Evolutionary conservation across 1,284 basidiomycete genomes (phyloP).

Genomic region (Cutaneotrichosporon sp.): DNA sequence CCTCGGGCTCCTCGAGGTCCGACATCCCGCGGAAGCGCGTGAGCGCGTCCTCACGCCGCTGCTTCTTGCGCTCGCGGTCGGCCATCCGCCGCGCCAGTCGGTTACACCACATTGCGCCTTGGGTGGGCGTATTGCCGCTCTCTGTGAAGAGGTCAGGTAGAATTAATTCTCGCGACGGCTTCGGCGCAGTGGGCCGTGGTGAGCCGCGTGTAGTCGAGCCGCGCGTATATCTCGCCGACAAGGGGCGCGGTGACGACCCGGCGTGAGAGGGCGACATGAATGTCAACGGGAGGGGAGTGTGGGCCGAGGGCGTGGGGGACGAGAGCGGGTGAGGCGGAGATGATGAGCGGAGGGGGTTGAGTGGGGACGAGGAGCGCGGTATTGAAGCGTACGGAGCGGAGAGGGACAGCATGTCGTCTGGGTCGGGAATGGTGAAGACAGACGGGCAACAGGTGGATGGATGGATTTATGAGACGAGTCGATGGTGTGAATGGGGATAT

Average conservation of each 20-base stretch:
- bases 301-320: conserved; percentile 27
- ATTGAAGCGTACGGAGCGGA: conserved; percentile 15
- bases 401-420: conserved; percentile 19
- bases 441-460: neutral
- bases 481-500: neutral
- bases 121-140: conserved; percentile 37
- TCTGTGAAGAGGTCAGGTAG: conserved; percentile 36
- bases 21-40: conserved; percentile 31
- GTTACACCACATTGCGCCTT: conserved; percentile 45
- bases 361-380: conserved; percentile 37
- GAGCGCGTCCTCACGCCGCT: conserved; percentile 31
- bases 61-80: conserved; percentile 36
- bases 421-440: neutral
- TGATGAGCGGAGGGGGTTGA: conserved; percentile 39
- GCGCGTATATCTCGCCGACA: conserved; percentile 26
- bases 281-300: conserved; percentile 8
- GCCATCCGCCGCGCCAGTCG: conserved; percentile 36
- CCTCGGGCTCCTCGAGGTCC: conserved; percentile 19
- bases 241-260: conserved; percentile 14
- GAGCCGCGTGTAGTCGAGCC: conserved; percentile 12
- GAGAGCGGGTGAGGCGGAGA: conserved; percentile 25
- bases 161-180: neutral
- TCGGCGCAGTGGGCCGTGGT: conserved; percentile 6
- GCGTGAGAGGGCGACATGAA: neutral
- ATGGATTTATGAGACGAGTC: neutral